These are phyloP conservation scores for Podaxis mareebaensis DNA, from an alignment of 768 basidiomycete species.

Conservation along the genomic window DNA sequence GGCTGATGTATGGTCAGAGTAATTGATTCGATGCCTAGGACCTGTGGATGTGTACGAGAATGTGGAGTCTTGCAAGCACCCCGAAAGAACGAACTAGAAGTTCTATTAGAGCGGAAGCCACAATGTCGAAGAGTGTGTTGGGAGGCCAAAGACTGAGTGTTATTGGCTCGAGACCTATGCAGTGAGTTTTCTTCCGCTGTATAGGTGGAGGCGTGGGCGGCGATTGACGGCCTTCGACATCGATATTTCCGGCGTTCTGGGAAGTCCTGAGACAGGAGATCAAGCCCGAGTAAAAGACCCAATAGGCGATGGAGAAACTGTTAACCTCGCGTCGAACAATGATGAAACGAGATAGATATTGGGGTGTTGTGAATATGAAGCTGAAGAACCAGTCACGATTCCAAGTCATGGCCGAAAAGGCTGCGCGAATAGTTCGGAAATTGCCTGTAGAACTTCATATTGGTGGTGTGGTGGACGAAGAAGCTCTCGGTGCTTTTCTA, in stretches of 20 bases:
- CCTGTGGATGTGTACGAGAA: background rate
- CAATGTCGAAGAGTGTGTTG: background rate
- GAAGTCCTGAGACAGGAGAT: background rate
- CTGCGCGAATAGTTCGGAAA: background rate
- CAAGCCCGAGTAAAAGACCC: background rate
- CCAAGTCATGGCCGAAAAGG: background rate
- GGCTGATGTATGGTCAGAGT: background rate
- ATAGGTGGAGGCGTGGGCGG: background rate
- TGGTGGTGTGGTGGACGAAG: background rate
- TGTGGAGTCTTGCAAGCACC: background rate
- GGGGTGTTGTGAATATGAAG: background rate
- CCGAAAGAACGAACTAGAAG: background rate
- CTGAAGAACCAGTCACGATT: background rate
- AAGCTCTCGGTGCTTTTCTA: background rate
- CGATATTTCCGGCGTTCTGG: too few species aligned
- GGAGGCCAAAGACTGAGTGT: background rate
- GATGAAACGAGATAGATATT: too few species aligned
- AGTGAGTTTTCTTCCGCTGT: background rate
- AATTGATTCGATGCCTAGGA: background rate
- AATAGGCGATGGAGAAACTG: too few species aligned
- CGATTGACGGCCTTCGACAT: too few species aligned
- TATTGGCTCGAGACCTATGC: background rate
- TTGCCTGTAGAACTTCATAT: background rate
- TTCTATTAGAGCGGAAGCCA: background rate
- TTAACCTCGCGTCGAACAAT: too few species aligned